These are phyloP conservation scores for Pulveroboletus ravenelii DNA, from an alignment of 768 basidiomycete genomes.

Conservation along the genomic window DNA sequence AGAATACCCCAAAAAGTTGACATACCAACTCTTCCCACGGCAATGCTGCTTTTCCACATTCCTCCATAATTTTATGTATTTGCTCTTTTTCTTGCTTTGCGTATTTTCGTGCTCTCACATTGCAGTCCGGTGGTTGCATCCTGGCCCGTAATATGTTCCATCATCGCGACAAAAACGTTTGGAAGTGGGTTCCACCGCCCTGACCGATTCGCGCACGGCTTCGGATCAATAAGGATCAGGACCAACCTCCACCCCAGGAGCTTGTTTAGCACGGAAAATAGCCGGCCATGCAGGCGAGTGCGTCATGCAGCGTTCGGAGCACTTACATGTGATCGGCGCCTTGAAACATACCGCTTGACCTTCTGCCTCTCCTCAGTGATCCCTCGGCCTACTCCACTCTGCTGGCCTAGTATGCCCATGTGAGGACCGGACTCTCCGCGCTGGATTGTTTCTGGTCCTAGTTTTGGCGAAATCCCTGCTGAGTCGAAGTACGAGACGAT, in stretches of 20 bases:
- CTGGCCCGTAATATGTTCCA: conserved; percentile 2
- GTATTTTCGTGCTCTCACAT: conserved; percentile 8
- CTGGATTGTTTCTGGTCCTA: background rate
- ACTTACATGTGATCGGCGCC: background rate
- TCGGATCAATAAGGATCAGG: conserved; percentile 2
- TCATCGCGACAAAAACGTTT: background rate
- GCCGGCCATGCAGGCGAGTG: background rate
- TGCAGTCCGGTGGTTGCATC: background rate
- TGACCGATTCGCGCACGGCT: conserved; percentile 1
- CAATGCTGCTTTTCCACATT: background rate
- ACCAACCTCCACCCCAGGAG: background rate
- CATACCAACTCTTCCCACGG: conserved; percentile 2
- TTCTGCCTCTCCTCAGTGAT: background rate
- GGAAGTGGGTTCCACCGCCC: background rate
- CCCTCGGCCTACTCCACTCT: background rate
- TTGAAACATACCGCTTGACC: background rate
- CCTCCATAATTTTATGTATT: conserved; percentile 12
- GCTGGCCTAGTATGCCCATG: background rate
- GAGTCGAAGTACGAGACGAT: background rate
- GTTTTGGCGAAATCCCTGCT: background rate
- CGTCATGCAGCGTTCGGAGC: background rate
- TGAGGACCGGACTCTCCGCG: background rate
- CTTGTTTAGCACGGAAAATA: background rate
- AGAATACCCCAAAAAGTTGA: conserved; percentile 12
- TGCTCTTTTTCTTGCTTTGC: background rate